Conservation (phyloP, 2,329 filamentous ascomycete genomes). For the Hypoxylon sp. region DNA sequence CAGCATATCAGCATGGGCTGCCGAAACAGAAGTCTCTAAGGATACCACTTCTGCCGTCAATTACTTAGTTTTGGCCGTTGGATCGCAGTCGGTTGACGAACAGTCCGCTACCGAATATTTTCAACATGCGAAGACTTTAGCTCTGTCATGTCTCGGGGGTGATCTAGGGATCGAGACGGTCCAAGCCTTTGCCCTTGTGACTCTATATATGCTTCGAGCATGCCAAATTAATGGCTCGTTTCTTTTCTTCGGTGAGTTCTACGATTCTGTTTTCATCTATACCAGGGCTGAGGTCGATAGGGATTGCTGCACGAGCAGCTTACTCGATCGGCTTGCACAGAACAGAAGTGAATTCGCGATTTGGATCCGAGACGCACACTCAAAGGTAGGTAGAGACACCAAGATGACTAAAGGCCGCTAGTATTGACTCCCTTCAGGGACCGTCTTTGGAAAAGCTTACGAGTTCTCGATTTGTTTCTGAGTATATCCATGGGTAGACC, state of each 20-base stretch:
- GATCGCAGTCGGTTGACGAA: slow-evolving; percentile 59
- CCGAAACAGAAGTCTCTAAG: slow-evolving; percentile 50
- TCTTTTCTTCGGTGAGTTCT: slow-evolving; percentile 60
- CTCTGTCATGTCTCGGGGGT: slow-evolving; percentile 59
- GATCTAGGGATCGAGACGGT: slow-evolving; percentile 64
- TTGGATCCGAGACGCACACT: slow-evolving; percentile 58
- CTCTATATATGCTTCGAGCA: slow-evolving; percentile 66
- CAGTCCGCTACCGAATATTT: slow-evolving; percentile 60
- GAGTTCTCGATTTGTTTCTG: slow-evolving; percentile 65
- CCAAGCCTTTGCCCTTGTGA: slow-evolving; percentile 64
- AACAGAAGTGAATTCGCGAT: slow-evolving; percentile 66
- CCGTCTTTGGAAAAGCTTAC: slow-evolving; percentile 66
- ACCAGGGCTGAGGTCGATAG: slow-evolving; percentile 36
- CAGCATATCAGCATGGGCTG: slow-evolving; percentile 59
- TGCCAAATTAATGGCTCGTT: slow-evolving; percentile 69
- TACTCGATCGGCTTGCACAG: slow-evolving; percentile 67
- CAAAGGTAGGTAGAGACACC: slow-evolving; percentile 52
- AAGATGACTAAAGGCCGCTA: neutral
- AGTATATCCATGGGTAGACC: slow-evolving; percentile 68
- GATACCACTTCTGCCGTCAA: slow-evolving; percentile 59
- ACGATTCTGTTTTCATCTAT: neutral
- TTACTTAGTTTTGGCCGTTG: slow-evolving; percentile 65
- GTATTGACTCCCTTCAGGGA: slow-evolving; percentile 49
- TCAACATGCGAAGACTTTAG: slow-evolving; percentile 62
- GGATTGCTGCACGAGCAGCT: slow-evolving; percentile 64